phyloP scores from a whole-genome alignment of 1,284 basidiomycete species.

The Melampsora larici-populina region DNA sequence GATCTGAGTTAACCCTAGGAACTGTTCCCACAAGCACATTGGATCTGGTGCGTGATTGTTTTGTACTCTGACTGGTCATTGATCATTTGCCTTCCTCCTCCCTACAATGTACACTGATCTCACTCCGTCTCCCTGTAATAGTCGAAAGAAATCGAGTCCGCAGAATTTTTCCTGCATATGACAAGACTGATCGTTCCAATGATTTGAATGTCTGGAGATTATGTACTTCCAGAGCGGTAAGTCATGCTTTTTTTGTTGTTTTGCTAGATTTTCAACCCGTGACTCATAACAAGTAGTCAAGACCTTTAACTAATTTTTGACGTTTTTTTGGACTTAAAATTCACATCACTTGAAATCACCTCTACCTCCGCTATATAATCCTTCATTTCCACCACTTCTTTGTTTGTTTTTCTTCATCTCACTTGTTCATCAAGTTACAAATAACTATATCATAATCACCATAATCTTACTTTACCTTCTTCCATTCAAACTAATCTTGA shows the following conservation, averaged over 20 bases:
- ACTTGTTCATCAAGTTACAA: no score
- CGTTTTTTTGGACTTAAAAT: no score
- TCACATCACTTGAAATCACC: no score
- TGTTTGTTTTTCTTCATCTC: no score
- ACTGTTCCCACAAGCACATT: constrained; percentile 15
- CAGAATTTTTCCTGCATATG: constrained; percentile 66
- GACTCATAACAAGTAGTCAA: no score
- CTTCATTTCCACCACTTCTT: no score
- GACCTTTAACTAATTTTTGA: no score
- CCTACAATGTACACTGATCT: constrained; percentile 41
- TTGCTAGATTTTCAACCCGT: no score
- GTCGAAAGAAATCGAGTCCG: constrained; percentile 57
- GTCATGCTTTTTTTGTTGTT: no score
- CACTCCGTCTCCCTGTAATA: constrained; percentile 44
- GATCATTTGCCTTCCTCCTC: constrained; percentile 53
- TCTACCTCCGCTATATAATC: no score
- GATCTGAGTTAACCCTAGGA: neutral
- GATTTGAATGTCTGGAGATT: constrained; percentile 81
- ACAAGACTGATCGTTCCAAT: constrained; percentile 68
- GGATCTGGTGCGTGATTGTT: constrained; percentile 43
- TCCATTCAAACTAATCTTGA: neutral
- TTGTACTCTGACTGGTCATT: constrained; percentile 57
- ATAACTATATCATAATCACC: no score
- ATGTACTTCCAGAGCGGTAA: no score
- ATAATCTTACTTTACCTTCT: neutral